phyloP scores from a whole-genome alignment of 805 yeast genomes.

The Spathaspora hagerdaliae region DNA sequence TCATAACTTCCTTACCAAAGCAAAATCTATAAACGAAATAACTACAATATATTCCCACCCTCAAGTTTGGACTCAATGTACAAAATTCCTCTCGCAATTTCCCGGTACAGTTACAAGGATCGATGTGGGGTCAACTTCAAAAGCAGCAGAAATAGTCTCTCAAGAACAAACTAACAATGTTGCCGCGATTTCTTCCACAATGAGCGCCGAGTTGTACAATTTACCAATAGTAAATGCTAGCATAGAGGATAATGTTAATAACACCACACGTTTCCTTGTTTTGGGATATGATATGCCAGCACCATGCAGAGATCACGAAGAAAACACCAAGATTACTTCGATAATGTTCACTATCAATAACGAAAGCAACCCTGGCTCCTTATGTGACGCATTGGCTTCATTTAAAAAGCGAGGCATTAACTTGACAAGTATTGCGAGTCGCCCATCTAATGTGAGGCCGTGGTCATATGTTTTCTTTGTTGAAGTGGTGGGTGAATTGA shows the following conservation, averaged over 20 bases:
- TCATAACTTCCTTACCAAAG: slow-evolving; percentile 63
- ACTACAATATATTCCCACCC: slow-evolving; percentile 82
- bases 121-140: slow-evolving; percentile 78
- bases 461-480: slow-evolving; percentile 86
- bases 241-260: slow-evolving; percentile 69
- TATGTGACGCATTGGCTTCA: slow-evolving; percentile 59
- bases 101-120: slow-evolving; percentile 31
- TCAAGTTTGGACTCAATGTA: slow-evolving; percentile 95
- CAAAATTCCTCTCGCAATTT: slow-evolving; percentile 46
- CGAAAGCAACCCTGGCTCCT: slow-evolving; percentile 64
- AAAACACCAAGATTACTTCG: slow-evolving; percentile 39
- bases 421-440: slow-evolving; percentile 66
- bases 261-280: slow-evolving; percentile 83
- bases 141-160: slow-evolving; percentile 69
- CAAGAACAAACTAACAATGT: slow-evolving; percentile 32
- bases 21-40: slow-evolving; percentile 42
- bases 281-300: slow-evolving; percentile 38
- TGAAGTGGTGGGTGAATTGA: slow-evolving; percentile 52
- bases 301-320: slow-evolving; percentile 1
- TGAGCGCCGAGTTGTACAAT: slow-evolving; percentile 59
- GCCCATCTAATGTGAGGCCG: slow-evolving; percentile 63
- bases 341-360: slow-evolving; percentile 61
- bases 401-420: slow-evolving; percentile 57
- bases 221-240: slow-evolving; percentile 51
- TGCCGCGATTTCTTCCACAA: slow-evolving; percentile 71